Evolutionary conservation across 331 rosid species (phyloP).

Genomic region (Ulmus americana): DNA sequence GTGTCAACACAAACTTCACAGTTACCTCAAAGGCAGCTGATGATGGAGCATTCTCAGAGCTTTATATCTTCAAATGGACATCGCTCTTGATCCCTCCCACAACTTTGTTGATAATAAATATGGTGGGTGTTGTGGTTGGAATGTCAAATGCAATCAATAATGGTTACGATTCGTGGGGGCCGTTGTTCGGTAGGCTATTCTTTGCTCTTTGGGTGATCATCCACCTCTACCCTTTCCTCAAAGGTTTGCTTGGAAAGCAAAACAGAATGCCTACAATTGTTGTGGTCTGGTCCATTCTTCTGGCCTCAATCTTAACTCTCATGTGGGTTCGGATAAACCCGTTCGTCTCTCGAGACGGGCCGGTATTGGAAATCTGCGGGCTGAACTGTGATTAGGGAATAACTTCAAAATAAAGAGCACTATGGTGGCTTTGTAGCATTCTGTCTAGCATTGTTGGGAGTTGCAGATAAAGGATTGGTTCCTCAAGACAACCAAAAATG

Average conservation of each 20-base stretch:
- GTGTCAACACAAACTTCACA: constrained; percentile 83
- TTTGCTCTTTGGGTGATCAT: constrained; percentile 90
- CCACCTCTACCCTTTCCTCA: constrained; percentile 92
- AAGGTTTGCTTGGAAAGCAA: constrained; percentile 83
- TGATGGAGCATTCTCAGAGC: constrained; percentile 87
- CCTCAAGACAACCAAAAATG: constrained; percentile 4
- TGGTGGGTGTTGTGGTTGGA: constrained; percentile 82
- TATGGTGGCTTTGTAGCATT: constrained; percentile 17
- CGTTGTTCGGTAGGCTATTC: constrained; percentile 85
- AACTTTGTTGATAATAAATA: constrained; percentile 67
- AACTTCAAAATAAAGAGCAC: constrained; percentile 9
- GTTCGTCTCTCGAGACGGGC: constrained; percentile 77
- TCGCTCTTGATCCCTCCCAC: constrained; percentile 76
- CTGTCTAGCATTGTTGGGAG: constrained; percentile 14
- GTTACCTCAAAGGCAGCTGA: constrained; percentile 95
- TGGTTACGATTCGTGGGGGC: constrained; percentile 97
- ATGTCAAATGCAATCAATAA: constrained; percentile 88
- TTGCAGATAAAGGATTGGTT: constrained; percentile 28
- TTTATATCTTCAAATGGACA: constrained; percentile 92
- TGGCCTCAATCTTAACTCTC: constrained; percentile 85
- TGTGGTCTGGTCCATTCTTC: constrained; percentile 85
- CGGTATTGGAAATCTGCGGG: constrained; percentile 82
- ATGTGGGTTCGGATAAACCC: constrained; percentile 95
- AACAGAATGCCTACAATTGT: constrained; percentile 83
- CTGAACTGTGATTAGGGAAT: constrained; percentile 62